These are phyloP conservation scores for Akanthomyces uredinophilus DNA, from an alignment of 2,329 filamentous ascomycete species.

Conservation along the genomic window DNA sequence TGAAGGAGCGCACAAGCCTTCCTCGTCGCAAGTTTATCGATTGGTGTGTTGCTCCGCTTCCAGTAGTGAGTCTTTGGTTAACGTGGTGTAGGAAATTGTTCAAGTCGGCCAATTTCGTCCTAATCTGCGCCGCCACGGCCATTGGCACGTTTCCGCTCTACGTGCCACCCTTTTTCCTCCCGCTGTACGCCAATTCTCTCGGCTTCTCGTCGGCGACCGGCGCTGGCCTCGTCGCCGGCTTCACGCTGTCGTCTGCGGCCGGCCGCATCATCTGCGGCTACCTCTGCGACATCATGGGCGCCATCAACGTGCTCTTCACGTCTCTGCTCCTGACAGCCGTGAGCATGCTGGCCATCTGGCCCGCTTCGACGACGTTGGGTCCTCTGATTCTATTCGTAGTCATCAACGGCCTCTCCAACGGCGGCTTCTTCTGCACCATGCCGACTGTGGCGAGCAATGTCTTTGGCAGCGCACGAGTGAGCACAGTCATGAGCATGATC, in stretches of 20 bases:
- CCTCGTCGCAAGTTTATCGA: constrained; percentile 41
- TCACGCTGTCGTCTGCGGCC: constrained; percentile 55
- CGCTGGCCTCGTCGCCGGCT: constrained; percentile 54
- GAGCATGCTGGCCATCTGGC: constrained; percentile 59
- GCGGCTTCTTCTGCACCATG: constrained; percentile 59
- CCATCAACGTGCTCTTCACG: constrained; percentile 49
- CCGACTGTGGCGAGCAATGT: constrained; percentile 57
- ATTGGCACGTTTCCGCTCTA: constrained; percentile 56
- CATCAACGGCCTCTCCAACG: constrained; percentile 56
- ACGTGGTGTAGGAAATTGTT: constrained; percentile 41
- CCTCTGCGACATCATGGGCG: constrained; percentile 48
- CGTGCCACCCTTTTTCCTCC: constrained; percentile 58
- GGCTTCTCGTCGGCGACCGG: constrained; percentile 48
- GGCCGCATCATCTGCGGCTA: constrained; percentile 52
- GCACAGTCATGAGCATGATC: constrained; percentile 57
- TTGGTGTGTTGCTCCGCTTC: constrained; percentile 32
- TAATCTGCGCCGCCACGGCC: constrained; percentile 49
- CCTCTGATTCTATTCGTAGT: constrained; percentile 53
- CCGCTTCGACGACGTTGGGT: constrained; percentile 48
- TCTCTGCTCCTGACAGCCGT: constrained; percentile 48
- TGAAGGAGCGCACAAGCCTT: constrained; percentile 40
- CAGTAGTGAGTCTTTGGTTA: not conserved
- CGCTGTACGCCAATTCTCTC: constrained; percentile 50
- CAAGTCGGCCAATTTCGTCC: constrained; percentile 43
- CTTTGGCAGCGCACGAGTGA: constrained; percentile 50